These are phyloP conservation scores for Salix caprea DNA, from an alignment of 345 rosid species.

Conservation along the genomic window DNA sequence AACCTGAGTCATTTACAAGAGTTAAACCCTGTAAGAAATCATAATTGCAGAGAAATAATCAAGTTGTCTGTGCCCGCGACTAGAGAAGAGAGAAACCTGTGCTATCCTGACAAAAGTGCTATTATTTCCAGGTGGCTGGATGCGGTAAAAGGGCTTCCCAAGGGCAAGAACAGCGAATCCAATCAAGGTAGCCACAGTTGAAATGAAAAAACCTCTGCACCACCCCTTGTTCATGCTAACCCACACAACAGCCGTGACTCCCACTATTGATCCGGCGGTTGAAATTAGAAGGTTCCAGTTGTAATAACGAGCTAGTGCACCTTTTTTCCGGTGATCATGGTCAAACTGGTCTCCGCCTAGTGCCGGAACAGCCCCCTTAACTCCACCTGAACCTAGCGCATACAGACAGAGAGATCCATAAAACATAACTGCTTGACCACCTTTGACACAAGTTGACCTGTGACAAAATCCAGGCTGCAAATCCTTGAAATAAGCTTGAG, in stretches of 20 bases:
- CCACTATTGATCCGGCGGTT: conserved; percentile 14
- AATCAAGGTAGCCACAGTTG: neutral
- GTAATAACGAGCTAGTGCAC: conserved; percentile 5
- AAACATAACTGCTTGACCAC: neutral
- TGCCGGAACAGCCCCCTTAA: conserved; percentile 18
- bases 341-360: conserved; percentile 25
- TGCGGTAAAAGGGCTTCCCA: conserved; percentile 17
- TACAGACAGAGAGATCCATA: conserved; percentile 2
- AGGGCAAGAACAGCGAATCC: neutral
- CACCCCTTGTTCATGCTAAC: conserved; percentile 14
- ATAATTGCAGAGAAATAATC: neutral
- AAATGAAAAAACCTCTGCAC: conserved; percentile 10
- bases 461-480: conserved; percentile 13
- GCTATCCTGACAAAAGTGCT: conserved; percentile 14
- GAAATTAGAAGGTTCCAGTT: conserved; percentile 14
- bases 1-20: neutral
- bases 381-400: conserved; percentile 5
- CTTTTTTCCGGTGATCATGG: neutral
- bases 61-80: neutral
- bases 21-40: neutral
- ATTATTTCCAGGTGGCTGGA: neutral
- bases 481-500: conserved; percentile 21
- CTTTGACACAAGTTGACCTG: conserved; percentile 1
- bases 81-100: neutral
- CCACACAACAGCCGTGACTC: conserved; percentile 16